Evolutionary conservation across 768 basidiomycete species (phyloP).

Genomic region (Mycena pura): DNA sequence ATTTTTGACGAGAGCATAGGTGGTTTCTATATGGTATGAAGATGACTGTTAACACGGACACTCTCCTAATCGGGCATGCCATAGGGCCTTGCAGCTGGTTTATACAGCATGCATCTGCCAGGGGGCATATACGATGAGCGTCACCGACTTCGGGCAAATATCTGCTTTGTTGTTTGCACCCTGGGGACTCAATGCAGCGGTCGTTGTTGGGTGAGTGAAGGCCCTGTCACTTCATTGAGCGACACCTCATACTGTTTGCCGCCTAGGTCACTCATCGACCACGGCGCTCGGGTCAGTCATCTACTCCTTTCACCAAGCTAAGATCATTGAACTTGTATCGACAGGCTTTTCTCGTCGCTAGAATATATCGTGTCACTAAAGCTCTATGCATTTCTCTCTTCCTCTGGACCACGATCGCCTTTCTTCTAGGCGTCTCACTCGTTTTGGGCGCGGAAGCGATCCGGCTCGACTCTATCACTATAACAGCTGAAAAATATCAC

Average conservation of each 20-base stretch:
- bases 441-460: constrained; percentile 6
- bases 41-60: not conserved
- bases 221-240: not conserved
- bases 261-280: constrained; percentile 11
- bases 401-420: constrained; percentile 9
- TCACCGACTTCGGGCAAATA: constrained; percentile 19
- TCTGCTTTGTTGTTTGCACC: constrained; percentile 18
- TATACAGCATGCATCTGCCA: constrained; percentile 21
- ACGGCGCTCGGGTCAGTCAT: constrained; percentile 10
- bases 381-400: constrained; percentile 7
- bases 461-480: constrained; percentile 2
- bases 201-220: constrained; percentile 14
- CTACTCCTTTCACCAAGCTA: not conserved
- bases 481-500: not conserved
- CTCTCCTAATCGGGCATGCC: not conserved
- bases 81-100: constrained; percentile 7
- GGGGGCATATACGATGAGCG: constrained; percentile 18
- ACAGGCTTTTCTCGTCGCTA: constrained; percentile 20
- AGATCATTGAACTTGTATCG: not conserved
- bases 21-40: constrained; percentile 17
- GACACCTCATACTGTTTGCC: not conserved
- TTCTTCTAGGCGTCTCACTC: constrained; percentile 13
- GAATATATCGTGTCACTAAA: constrained; percentile 16
- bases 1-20: constrained; percentile 1
- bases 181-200: constrained; percentile 14